These are phyloP conservation scores for Arthrobotrys entomopaga DNA, from an alignment of 2,329 filamentous ascomycete species.

Conservation along the genomic window DNA sequence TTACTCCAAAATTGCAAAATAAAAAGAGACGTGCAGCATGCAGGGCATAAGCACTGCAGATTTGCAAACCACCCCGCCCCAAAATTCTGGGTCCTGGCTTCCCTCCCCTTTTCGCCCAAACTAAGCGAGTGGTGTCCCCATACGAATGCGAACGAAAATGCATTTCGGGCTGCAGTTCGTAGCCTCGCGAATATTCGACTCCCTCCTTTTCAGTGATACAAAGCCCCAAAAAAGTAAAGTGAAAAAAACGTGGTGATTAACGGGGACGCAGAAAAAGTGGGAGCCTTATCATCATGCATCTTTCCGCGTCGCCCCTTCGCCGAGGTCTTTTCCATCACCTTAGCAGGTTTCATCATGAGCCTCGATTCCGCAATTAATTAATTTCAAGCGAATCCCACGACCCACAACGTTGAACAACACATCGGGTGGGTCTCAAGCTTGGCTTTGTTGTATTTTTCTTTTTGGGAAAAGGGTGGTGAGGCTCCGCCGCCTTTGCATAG, in stretches of 20 bases:
- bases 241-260: not conserved
- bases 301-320: not conserved
- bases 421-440: conserved; percentile 29
- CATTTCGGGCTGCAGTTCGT: not conserved
- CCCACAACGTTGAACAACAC: conserved; percentile 22
- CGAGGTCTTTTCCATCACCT: conserved; percentile 7
- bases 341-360: conserved; percentile 20
- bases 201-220: not conserved
- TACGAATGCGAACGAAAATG: not conserved
- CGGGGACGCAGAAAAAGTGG: not conserved
- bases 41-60: conserved; percentile 24
- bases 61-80: conserved; percentile 15
- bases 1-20: conserved; percentile 12
- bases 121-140: not conserved
- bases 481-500: conserved; percentile 23
- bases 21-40: conserved; percentile 14
- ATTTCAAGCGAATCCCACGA: conserved; percentile 4
- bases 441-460: conserved; percentile 39
- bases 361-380: conserved; percentile 16
- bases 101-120: not conserved
- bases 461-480: conserved; percentile 14
- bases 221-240: not conserved
- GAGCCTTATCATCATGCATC: conserved; percentile 24
- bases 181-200: no score
- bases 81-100: not conserved